A percentile compares a stretch with the other conserved stretches of the same genome.
Conservation (phyloP, 1,139 yeast genomes). For the Yamadazyma epiphylla region DNA sequence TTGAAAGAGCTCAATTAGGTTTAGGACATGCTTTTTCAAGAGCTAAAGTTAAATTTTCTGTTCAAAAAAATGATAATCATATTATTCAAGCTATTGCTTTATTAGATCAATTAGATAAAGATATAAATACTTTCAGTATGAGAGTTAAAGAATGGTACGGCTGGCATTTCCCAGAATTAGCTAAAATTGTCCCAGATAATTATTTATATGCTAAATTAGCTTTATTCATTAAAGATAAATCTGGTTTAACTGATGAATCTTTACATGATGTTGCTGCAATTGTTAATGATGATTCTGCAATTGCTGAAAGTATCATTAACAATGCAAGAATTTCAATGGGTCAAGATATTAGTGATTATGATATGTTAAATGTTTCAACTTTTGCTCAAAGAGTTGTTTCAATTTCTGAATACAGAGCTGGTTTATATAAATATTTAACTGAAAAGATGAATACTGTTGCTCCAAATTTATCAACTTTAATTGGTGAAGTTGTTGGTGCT, state of each 20-base stretch:
- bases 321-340: slow-evolving; percentile 97
- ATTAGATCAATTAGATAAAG: slow-evolving; percentile 95
- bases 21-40: slow-evolving; percentile 98
- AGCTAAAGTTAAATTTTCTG: slow-evolving; percentile 97
- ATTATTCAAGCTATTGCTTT: slow-evolving; percentile 98
- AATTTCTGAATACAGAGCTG: slow-evolving; percentile 92
- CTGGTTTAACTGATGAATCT: slow-evolving; percentile 76
- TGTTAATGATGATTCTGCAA: slow-evolving; percentile 87
- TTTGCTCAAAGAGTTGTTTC: slow-evolving; percentile 95
- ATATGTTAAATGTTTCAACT: slow-evolving; percentile 78
- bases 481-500: slow-evolving; percentile 98
- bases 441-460: slow-evolving; percentile 98
- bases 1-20: slow-evolving; percentile 98
- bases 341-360: slow-evolving; percentile 89
- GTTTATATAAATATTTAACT: slow-evolving; percentile 80
- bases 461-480: slow-evolving; percentile 91
- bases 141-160: slow-evolving; percentile 99
- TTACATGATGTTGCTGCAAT: slow-evolving; percentile 86
- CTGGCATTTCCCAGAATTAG: slow-evolving; percentile 99
- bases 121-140: slow-evolving; percentile 96
- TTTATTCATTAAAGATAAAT: slow-evolving; percentile 81
- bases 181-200: slow-evolving; percentile 93
- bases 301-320: slow-evolving; percentile 87
- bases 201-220: slow-evolving; percentile 83
- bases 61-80: slow-evolving; percentile 97